These are phyloP conservation scores for Alternaria metachromatica DNA, from an alignment of 2,329 filamentous ascomycete genomes.

Conservation along the genomic window DNA sequence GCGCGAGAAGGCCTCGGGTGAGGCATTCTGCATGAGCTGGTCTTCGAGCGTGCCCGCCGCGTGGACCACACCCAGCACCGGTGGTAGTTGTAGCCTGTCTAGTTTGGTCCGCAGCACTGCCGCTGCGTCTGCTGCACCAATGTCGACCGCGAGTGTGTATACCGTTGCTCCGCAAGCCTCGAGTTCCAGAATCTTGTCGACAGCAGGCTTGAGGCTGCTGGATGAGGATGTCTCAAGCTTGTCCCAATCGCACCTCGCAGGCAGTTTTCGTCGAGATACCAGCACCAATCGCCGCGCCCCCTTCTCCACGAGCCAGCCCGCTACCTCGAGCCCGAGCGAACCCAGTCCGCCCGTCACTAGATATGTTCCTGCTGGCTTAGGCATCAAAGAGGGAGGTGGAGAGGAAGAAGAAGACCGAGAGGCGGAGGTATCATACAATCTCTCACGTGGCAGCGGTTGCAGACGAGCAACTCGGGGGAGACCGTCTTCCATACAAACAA, in stretches of 20 bases:
- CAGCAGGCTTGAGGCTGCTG: conserved; percentile 11
- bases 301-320: conserved; percentile 49
- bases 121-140: conserved; percentile 36
- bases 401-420: neutral
- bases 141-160: conserved; percentile 47
- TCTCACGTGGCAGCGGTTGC: neutral
- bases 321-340: conserved; percentile 49
- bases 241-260: conserved; percentile 43
- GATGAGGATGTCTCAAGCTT: neutral
- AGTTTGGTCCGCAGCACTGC: conserved; percentile 15
- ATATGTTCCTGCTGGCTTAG: conserved; percentile 52
- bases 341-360: conserved; percentile 54
- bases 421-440: neutral
- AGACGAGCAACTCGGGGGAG: neutral
- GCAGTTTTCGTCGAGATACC: conserved; percentile 49
- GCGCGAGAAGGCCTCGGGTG: conserved; percentile 32
- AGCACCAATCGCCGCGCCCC: conserved; percentile 53
- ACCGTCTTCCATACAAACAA: neutral
- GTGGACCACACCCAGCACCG: conserved; percentile 52
- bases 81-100: conserved; percentile 47
- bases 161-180: conserved; percentile 41
- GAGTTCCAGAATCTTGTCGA: conserved; percentile 22
- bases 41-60: conserved; percentile 51
- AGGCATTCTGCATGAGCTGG: conserved; percentile 44
- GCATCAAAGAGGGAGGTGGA: conserved; percentile 16